Percentiles rank a stretch among this genome's conserved stretches.
phyloP scores from a whole-genome alignment of 352 stramenopile species.

The Saprolegnia parasitica region DNA sequence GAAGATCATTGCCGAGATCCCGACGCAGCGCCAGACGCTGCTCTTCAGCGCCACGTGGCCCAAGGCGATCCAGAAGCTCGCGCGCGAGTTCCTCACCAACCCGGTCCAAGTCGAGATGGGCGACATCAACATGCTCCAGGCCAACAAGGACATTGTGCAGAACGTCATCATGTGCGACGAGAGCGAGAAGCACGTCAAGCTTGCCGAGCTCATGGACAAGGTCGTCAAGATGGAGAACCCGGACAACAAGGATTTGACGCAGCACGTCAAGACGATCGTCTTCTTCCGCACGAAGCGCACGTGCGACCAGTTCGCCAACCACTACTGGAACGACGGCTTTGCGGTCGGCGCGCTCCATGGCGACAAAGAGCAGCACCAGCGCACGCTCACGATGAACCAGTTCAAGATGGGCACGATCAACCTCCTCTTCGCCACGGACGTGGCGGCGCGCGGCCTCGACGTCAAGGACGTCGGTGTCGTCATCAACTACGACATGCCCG shows the following conservation, averaged over 20 bases:
- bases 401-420: constrained; percentile 85
- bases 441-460: constrained; percentile 92
- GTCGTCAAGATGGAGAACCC: constrained; percentile 68
- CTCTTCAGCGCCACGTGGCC: constrained; percentile 95
- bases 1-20: constrained; percentile 89
- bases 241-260: constrained; percentile 56
- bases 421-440: constrained; percentile 93
- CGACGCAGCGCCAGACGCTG: constrained; percentile 91
- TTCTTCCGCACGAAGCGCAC: constrained; percentile 91
- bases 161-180: constrained; percentile 66
- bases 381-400: constrained; percentile 79
- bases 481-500: constrained; percentile 93
- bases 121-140: constrained; percentile 85
- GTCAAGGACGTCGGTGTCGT: constrained; percentile 92
- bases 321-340: constrained; percentile 75
- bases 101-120: constrained; percentile 93
- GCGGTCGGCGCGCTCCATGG: constrained; percentile 95
- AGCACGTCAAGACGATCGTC: constrained; percentile 94
- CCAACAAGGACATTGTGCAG: constrained; percentile 87
- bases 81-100: constrained; percentile 74
- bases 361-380: constrained; percentile 89
- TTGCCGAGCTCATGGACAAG: constrained; percentile 92
- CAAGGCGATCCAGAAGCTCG: constrained; percentile 80
- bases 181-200: constrained; percentile 91
- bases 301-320: constrained; percentile 83